Conservation (phyloP, 495 filamentous ascomycete species). For the Lasiosphaeris hirsuta region DNA sequence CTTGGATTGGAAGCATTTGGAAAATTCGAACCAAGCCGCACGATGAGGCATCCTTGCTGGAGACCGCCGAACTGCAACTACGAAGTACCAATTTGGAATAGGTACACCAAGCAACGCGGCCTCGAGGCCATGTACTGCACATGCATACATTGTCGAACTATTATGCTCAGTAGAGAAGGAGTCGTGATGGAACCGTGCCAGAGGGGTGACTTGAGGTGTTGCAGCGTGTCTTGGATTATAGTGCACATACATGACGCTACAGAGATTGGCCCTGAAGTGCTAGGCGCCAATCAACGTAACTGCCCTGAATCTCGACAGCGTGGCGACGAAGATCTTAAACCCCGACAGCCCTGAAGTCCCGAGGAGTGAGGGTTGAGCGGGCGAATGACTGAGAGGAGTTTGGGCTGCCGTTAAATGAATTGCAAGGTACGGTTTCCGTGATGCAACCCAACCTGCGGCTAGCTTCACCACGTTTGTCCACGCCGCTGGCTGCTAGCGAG, state of each 20-base stretch:
- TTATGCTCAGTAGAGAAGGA: too few species aligned
- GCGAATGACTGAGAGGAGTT: conserved; percentile 1
- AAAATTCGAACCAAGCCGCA: background rate
- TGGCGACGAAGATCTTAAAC: conserved; percentile 14
- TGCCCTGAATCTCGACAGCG: conserved; percentile 10
- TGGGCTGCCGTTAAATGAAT: conserved; percentile 7
- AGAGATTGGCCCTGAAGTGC: background rate
- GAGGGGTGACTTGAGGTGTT: too few species aligned
- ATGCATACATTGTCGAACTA: too few species aligned
- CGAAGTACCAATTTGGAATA: too few species aligned
- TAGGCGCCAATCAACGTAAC: conserved; percentile 9
- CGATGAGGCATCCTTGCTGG: background rate
- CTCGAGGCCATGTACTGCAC: too few species aligned
- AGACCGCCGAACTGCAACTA: background rate
- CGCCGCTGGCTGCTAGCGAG: background rate
- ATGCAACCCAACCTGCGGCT: conserved; percentile 16
- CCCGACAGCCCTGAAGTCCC: conserved; percentile 9
- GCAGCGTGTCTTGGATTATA: too few species aligned
- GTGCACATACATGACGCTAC: background rate
- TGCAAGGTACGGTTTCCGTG: conserved; percentile 12
- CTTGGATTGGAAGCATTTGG: background rate
- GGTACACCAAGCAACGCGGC: too few species aligned
- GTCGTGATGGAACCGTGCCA: too few species aligned
- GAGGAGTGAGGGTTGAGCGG: background rate
- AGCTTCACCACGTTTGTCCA: conserved; percentile 8